phyloP scores from a whole-genome alignment of 1,139 yeast genomes.

The Arxiozyma heterogenica region DNA sequence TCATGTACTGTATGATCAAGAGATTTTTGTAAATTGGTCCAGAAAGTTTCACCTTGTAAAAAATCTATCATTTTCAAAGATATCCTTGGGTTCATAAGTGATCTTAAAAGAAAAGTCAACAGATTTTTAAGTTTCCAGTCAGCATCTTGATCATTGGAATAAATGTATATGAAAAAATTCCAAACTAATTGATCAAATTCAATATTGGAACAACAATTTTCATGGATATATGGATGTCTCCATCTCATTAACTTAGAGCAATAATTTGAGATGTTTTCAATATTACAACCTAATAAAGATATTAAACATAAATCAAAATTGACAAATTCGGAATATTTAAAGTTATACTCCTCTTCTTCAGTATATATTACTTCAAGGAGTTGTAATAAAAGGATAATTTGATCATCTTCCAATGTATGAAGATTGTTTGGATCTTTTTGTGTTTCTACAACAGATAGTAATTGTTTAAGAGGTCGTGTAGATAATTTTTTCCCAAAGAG shows the following conservation, averaged over 20 bases:
- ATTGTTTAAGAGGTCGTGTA: neutral
- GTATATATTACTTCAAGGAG: neutral
- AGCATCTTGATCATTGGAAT: slow-evolving; percentile 18
- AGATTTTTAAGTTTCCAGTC: slow-evolving; percentile 37
- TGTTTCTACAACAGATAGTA: neutral
- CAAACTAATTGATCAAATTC: slow-evolving; percentile 33
- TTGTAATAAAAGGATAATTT: neutral
- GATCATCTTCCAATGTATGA: neutral
- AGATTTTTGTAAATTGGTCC: slow-evolving; percentile 52
- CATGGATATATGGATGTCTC: slow-evolving; percentile 14
- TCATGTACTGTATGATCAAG: slow-evolving; percentile 54
- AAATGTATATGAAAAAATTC: slow-evolving; percentile 37
- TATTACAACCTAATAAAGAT: slow-evolving; percentile 14
- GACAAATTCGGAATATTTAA: neutral
- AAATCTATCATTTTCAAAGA: slow-evolving; percentile 31
- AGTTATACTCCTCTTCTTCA: neutral
- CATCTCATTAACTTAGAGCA: slow-evolving; percentile 23
- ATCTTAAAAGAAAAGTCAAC: slow-evolving; percentile 49
- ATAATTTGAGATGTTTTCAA: slow-evolving; percentile 12
- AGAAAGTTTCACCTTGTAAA: slow-evolving; percentile 40
- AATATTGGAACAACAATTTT: slow-evolving; percentile 6
- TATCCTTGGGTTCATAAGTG: slow-evolving; percentile 29
- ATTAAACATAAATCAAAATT: slow-evolving; percentile 13
- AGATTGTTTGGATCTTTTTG: neutral
- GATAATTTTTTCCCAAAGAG: neutral